Evolutionary conservation across 169 alveolate species (phyloP), one percentile per base, ranked within the genome.

Genomic region (Pseudocohnilembus persalinus): DNA sequence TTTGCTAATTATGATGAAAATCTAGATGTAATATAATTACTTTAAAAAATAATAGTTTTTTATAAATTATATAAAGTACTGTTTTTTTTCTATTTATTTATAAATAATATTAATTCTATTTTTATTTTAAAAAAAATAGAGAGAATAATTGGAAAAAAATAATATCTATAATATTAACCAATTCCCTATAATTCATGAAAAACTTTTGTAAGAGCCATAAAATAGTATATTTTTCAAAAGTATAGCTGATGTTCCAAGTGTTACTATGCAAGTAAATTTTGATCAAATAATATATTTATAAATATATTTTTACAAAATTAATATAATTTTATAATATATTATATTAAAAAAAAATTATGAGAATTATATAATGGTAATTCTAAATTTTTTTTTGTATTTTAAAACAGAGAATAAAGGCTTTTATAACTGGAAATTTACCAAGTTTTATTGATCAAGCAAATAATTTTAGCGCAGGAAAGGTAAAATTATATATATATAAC

Each of bases 191-290:
- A 73, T 85, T 31, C 72, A 78, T 29, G 6, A 29, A 77, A 75
- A 74, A 29, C 68, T 81, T 29, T 79, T 79, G 29, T 72, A 34
- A 0, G 86, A 49, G 68, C 68, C 68, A 4, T 11, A 49, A 88
- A 81, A 90, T 65, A 76, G 93, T 0, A 80, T 91, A 1, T 76
- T 92, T 0, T 74, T 89, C 29, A 68, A 86, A 29, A 83, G 87
- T 31, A 86, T 77, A 28, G 91, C 96, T 25, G 97, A 95, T 82
- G 90, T 94, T 63, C 97, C 97, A 0, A 95, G 96, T 0, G 93
- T 93, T 33, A 95, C 97, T 27, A 88, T 91, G 72, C 94, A 90
- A 72, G n/a, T n/a, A n/a, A n/a, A n/a, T n/a, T n/a, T n/a, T n/a
- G n/a, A n/a, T n/a, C n/a, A n/a, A n/a, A n/a, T n/a, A n/a, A n/a